A percentile compares a stretch with the other conserved stretches of the same genome.
Evolutionary conservation across 2,329 filamentous ascomycete species (phyloP).

Genomic region (Exophiala alcalophila): DNA sequence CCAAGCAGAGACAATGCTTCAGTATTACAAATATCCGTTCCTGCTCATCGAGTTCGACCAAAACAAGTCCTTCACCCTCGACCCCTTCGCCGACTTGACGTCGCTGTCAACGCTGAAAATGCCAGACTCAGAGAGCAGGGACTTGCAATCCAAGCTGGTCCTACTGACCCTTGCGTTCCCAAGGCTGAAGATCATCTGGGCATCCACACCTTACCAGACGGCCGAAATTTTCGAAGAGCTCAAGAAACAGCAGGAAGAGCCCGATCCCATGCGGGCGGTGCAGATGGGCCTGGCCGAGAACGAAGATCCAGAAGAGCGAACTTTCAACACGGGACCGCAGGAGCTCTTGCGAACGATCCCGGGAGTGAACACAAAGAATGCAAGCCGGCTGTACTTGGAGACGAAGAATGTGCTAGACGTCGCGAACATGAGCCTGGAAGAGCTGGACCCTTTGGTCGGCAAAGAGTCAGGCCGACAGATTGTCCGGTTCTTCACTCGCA

Average conservation of each 20-base stretch:
- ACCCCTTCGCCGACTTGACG: slow-evolving; percentile 63
- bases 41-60: slow-evolving; percentile 97
- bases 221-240: slow-evolving; percentile 94
- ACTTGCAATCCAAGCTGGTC: slow-evolving; percentile 88
- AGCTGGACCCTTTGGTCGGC: slow-evolving; percentile 72
- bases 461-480: slow-evolving; percentile 74
- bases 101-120: slow-evolving; percentile 62
- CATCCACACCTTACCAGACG: slow-evolving; percentile 86
- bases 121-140: slow-evolving; percentile 60
- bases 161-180: slow-evolving; percentile 91
- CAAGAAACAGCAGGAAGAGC: slow-evolving; percentile 85
- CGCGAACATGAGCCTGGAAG: slow-evolving; percentile 76
- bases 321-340: slow-evolving; percentile 79
- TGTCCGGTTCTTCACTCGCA: slow-evolving; percentile 72
- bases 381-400: slow-evolving; percentile 68
- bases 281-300: slow-evolving; percentile 67
- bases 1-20: slow-evolving; percentile 90
- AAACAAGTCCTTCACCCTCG: slow-evolving; percentile 94
- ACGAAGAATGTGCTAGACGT: slow-evolving; percentile 76
- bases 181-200: slow-evolving; percentile 88
- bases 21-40: slow-evolving; percentile 85
- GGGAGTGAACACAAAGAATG: slow-evolving; percentile 75
- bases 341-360: slow-evolving; percentile 87
- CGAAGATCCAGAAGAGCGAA: slow-evolving; percentile 60
- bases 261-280: slow-evolving; percentile 84